phyloP scores from a whole-genome alignment of 116 monocot genomes.

The Iris pallida region DNA sequence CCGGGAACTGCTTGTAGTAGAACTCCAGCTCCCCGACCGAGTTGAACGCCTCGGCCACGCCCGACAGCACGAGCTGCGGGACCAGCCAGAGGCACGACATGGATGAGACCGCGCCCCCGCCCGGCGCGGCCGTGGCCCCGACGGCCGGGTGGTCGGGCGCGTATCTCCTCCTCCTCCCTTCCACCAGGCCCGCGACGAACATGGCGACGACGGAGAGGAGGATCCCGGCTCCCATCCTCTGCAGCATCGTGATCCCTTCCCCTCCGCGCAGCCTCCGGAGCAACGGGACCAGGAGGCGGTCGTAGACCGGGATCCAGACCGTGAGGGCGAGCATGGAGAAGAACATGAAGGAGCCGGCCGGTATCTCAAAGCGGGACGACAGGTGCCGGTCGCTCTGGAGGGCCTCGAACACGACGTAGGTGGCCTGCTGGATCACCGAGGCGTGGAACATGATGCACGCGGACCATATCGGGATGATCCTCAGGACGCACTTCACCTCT shows the following conservation, averaged over 20 bases:
- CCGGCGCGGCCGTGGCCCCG: neutral
- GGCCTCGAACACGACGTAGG: conserved; percentile 37
- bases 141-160: conserved; percentile 7
- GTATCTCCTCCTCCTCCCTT: conserved; percentile 21
- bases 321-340: conserved; percentile 53
- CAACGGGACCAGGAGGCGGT: conserved; percentile 47
- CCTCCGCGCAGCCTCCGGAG: conserved; percentile 27
- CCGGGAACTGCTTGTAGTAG: conserved; percentile 91
- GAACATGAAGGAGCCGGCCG: conserved; percentile 48
- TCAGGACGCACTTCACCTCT: conserved; percentile 43
- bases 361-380: conserved; percentile 46
- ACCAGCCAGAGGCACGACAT: conserved; percentile 59
- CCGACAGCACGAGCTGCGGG: conserved; percentile 43
- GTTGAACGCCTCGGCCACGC: conserved; percentile 68
- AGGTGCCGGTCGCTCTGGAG: conserved; percentile 40
- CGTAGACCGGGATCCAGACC: conserved; percentile 67
- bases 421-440: conserved; percentile 13
- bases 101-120: conserved; percentile 23
- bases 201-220: conserved; percentile 35
- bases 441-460: conserved; percentile 32
- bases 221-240: conserved; percentile 64
- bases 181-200: conserved; percentile 38
- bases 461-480: conserved; percentile 43
- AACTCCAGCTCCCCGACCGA: conserved; percentile 69
- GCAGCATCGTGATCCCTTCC: conserved; percentile 49